Evolutionary conservation across 2,329 filamentous ascomycete species (phyloP).

Genomic region (Mycogone perniciosa): DNA sequence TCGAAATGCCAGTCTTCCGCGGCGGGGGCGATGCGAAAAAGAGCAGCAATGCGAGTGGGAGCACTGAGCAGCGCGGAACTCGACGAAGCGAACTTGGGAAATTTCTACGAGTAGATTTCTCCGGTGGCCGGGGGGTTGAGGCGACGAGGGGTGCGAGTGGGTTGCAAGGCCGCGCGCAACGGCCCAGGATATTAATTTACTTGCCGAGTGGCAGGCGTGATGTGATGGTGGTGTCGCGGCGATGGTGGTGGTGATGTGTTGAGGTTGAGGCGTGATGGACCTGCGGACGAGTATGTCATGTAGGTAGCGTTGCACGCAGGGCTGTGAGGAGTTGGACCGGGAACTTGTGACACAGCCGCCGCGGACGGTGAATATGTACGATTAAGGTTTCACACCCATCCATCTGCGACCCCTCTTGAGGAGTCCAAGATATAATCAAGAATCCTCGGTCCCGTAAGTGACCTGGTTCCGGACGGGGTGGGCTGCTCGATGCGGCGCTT

Average conservation of each 20-base stretch:
- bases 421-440: neutral
- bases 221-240: too few species aligned
- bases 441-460: too few species aligned
- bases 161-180: too few species aligned
- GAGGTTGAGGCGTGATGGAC: too few species aligned
- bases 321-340: constrained; percentile 1
- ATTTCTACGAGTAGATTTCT: too few species aligned
- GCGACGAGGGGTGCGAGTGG: too few species aligned
- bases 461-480: neutral
- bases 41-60: neutral
- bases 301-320: neutral
- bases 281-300: neutral
- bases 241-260: too few species aligned
- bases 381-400: constrained; percentile 11
- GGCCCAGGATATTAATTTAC: too few species aligned
- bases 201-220: too few species aligned
- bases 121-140: too few species aligned
- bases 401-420: neutral
- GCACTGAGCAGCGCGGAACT: too few species aligned
- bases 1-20: neutral
- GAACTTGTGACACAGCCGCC: constrained; percentile 8
- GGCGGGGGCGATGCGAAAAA: neutral
- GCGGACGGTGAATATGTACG: neutral
- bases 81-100: too few species aligned
- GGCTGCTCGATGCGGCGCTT: neutral